Conservation (phyloP, 345 rosid species). For the Aquilaria malaccensis region DNA sequence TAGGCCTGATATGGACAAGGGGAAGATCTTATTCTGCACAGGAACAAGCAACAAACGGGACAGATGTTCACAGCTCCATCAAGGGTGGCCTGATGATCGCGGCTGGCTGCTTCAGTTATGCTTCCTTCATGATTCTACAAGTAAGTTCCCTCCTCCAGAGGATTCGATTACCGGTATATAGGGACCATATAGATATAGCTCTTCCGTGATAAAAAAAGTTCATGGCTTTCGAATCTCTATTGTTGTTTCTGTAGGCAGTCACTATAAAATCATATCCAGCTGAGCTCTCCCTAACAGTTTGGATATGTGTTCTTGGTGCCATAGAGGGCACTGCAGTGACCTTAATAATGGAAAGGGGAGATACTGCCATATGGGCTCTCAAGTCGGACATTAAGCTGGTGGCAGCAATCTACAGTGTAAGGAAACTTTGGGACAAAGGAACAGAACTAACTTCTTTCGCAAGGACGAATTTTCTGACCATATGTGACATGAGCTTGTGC, state of each 20-base stretch:
- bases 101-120: conserved; percentile 61
- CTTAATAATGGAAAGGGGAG: conserved; percentile 64
- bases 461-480: background rate
- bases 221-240: too few species aligned
- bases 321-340: conserved; percentile 49
- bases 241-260: conserved; percentile 29
- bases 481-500: conserved; percentile 15
- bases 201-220: background rate
- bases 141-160: conserved; percentile 15
- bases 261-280: conserved; percentile 62
- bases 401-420: conserved; percentile 66
- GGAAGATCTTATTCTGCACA: conserved; percentile 5
- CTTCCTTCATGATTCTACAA: conserved; percentile 74
- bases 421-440: conserved; percentile 3
- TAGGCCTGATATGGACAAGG: conserved; percentile 1
- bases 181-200: background rate
- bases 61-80: conserved; percentile 36
- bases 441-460: background rate
- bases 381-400: conserved; percentile 67
- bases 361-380: conserved; percentile 46
- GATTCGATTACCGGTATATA: too few species aligned
- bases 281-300: conserved; percentile 75
- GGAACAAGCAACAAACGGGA: conserved; percentile 30
- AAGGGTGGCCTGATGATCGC: conserved; percentile 64
- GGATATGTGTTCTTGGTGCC: conserved; percentile 78